Evolutionary conservation across 495 filamentous ascomycete species (phyloP).

Genomic region (Arthonia radiata): DNA sequence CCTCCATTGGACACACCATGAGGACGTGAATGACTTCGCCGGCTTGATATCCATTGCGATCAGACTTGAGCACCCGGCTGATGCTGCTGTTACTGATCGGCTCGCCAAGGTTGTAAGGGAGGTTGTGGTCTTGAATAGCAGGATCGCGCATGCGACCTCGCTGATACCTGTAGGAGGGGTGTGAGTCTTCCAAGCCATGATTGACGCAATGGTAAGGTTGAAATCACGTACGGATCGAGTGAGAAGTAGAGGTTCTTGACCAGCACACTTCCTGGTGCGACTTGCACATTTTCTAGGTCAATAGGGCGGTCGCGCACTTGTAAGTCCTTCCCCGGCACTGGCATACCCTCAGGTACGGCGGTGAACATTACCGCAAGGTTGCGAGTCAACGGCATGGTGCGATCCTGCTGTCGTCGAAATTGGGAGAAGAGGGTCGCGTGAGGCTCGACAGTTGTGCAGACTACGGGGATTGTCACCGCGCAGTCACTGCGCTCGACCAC

Average conservation of each 20-base stretch:
- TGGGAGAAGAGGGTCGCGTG: no score
- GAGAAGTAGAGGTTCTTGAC: slow-evolving; percentile 53
- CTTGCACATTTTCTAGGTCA: slow-evolving; percentile 30
- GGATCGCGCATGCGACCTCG: slow-evolving; percentile 36
- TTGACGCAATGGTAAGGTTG: no score
- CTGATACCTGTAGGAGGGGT: no score
- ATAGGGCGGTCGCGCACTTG: slow-evolving; percentile 38
- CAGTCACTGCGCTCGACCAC: no score
- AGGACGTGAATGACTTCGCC: slow-evolving; percentile 38
- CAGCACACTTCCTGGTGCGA: slow-evolving; percentile 45
- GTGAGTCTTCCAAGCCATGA: no score
- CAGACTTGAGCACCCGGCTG: slow-evolving; percentile 40
- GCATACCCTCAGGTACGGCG: slow-evolving; percentile 37
- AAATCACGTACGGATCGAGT: slow-evolving; percentile 81
- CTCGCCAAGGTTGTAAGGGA: slow-evolving; percentile 27
- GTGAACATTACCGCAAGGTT: slow-evolving; percentile 43
- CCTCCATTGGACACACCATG: slow-evolving; percentile 21
- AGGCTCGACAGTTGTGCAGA: no score
- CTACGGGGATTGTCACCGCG: no score
- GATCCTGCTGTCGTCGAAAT: no score
- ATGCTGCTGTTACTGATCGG: slow-evolving; percentile 33
- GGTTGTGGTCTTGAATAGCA: slow-evolving; percentile 34
- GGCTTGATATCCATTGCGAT: slow-evolving; percentile 29
- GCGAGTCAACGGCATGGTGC: no score
- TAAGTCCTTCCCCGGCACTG: slow-evolving; percentile 49